Percentiles rank a stretch among this genome's conserved stretches.
Evolutionary conservation across 2,329 filamentous ascomycete species (phyloP).

Genomic region (Stachybotrys echinatus): DNA sequence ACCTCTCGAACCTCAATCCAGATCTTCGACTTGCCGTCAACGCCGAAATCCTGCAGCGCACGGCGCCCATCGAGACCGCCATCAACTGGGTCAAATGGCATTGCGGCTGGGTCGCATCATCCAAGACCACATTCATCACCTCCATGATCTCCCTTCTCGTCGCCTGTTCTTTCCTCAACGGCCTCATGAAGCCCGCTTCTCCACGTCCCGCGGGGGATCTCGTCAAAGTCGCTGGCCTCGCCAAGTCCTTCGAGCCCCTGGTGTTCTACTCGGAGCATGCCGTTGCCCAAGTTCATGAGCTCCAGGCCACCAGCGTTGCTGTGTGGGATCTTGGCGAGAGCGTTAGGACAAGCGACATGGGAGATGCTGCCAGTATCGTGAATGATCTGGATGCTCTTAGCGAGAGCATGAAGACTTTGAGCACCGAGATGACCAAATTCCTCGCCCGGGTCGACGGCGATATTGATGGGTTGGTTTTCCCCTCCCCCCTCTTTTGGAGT

Average conservation of each 20-base stretch:
- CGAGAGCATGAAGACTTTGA: conserved; percentile 78
- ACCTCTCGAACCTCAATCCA: conserved; percentile 27
- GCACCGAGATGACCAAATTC: conserved; percentile 82
- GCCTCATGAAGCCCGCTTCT: conserved; percentile 63
- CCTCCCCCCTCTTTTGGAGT: not conserved
- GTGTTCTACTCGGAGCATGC: conserved; percentile 94
- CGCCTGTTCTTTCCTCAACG: conserved; percentile 58
- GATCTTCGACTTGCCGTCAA: conserved; percentile 85
- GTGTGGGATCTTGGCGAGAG: conserved; percentile 95
- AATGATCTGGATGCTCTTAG: conserved; percentile 79
- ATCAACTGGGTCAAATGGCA: conserved; percentile 58
- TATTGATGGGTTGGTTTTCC: conserved; percentile 61
- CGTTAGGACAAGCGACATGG: conserved; percentile 85
- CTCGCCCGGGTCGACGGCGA: conserved; percentile 92
- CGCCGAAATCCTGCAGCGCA: conserved; percentile 82
- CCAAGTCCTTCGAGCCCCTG: conserved; percentile 86
- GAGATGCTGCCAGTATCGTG: conserved; percentile 80
- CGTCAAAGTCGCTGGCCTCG: conserved; percentile 84
- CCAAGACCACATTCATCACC: conserved; percentile 61
- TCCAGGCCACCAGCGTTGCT: conserved; percentile 87
- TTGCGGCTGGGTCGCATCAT: conserved; percentile 58
- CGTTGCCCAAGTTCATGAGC: conserved; percentile 75
- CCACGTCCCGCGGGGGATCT: conserved; percentile 53
- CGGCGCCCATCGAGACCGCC: conserved; percentile 73
- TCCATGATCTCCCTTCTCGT: conserved; percentile 59